Percentiles rank a stretch among this genome's conserved stretches.
These are phyloP conservation scores for Fusarium xylarioides DNA, from an alignment of 2,329 filamentous ascomycete genomes.

Conservation along the genomic window DNA sequence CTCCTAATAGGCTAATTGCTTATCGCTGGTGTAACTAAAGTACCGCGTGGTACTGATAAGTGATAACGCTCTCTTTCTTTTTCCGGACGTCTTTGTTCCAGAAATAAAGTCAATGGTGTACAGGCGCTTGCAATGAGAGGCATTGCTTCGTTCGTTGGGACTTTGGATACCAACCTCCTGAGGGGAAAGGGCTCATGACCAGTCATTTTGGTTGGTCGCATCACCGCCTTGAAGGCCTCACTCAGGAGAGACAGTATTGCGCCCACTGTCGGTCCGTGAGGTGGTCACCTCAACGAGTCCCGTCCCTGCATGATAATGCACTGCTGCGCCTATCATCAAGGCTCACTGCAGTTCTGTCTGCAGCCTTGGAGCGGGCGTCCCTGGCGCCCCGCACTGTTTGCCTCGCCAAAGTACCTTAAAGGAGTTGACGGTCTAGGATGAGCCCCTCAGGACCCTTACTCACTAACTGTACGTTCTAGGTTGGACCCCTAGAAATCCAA, in stretches of 20 bases:
- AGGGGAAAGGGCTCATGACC: background rate
- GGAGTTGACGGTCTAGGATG: conserved; percentile 1
- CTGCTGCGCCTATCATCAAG: conserved; percentile 9
- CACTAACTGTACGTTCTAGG: background rate
- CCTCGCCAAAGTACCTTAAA: conserved; percentile 33
- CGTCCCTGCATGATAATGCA: conserved; percentile 3
- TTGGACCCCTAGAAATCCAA: conserved; percentile 28
- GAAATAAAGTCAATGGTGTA: background rate
- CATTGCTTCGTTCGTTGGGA: background rate
- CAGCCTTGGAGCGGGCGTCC: conserved; percentile 13
- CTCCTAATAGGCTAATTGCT: conserved; percentile 32
- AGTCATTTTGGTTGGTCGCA: conserved; percentile 19
- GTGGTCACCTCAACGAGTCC: background rate
- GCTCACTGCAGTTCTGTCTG: background rate
- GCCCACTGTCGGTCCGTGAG: conserved; percentile 14
- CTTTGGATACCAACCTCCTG: background rate
- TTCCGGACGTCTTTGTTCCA: conserved; percentile 7
- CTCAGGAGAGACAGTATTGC: conserved; percentile 15
- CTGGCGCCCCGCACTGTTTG: conserved; percentile 32
- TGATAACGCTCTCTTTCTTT: conserved; percentile 10
- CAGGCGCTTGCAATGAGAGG: background rate
- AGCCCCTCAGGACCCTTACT: background rate
- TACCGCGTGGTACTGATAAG: conserved; percentile 18
- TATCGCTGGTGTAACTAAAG: conserved; percentile 22
- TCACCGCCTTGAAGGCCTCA: conserved; percentile 25